phyloP scores from a whole-genome alignment of 805 yeast genomes.

The Isabelozyma pseudorhagii region DNA sequence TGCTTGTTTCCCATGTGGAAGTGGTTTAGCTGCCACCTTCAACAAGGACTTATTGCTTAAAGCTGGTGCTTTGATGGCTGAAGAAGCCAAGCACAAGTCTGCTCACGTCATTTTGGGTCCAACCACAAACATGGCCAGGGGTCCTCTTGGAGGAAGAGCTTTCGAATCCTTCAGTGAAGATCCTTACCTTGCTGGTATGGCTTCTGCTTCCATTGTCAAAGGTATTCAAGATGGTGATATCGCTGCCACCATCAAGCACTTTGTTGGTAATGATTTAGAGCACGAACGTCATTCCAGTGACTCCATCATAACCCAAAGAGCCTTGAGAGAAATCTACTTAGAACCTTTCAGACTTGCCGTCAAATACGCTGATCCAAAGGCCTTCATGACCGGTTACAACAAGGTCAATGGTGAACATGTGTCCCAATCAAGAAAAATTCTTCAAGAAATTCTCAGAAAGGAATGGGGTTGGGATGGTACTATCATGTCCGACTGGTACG shows the following conservation, averaged over 20 bases:
- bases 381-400: slow-evolving; percentile 30
- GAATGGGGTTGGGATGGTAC: slow-evolving; percentile 35
- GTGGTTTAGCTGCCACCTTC: slow-evolving; percentile 30
- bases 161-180: slow-evolving; percentile 33
- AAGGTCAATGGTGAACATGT: slow-evolving; percentile 30
- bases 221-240: slow-evolving; percentile 27
- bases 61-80: slow-evolving; percentile 31
- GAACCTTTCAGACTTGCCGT: slow-evolving; percentile 33
- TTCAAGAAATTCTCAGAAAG: slow-evolving; percentile 19
- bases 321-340: slow-evolving; percentile 30
- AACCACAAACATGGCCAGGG: slow-evolving; percentile 30
- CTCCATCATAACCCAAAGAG: slow-evolving; percentile 26
- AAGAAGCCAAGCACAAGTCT: slow-evolving; percentile 28
- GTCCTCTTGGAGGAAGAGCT: slow-evolving; percentile 33
- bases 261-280: slow-evolving; percentile 31
- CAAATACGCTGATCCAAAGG: slow-evolving; percentile 23
- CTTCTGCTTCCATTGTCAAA: slow-evolving; percentile 20
- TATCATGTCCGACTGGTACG: slow-evolving; percentile 34
- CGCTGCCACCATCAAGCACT: slow-evolving; percentile 33
- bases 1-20: slow-evolving; percentile 34
- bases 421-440: slow-evolving; percentile 19
- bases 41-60: slow-evolving; percentile 20
- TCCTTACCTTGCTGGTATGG: slow-evolving; percentile 27
- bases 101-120: slow-evolving; percentile 31
- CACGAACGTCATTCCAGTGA: slow-evolving; percentile 26